phyloP scores from a whole-genome alignment of 768 basidiomycete genomes.

The Rhodosporidiobolus sp. region DNA sequence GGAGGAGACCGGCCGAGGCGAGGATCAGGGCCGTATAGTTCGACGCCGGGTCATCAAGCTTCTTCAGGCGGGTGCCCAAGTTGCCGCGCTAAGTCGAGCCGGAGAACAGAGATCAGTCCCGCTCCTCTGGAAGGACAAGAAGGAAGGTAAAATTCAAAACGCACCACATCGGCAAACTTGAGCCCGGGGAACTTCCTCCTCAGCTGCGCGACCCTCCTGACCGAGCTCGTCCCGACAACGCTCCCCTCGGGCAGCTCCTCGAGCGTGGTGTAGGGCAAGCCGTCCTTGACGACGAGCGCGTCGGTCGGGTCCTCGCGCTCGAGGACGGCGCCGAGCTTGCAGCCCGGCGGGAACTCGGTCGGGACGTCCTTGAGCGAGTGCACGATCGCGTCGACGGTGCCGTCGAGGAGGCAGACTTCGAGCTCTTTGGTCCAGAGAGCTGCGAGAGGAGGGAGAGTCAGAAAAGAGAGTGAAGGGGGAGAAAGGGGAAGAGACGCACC shows the following conservation, averaged over 20 bases:
- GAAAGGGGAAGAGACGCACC: constrained; percentile 41
- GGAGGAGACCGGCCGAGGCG: constrained; percentile 85
- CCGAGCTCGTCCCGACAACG: constrained; percentile 92
- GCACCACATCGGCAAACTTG: constrained; percentile 80
- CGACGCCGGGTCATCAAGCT: constrained; percentile 78
- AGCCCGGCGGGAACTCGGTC: constrained; percentile 77
- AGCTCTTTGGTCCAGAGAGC: constrained; percentile 94
- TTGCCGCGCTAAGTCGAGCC: constrained; percentile 46
- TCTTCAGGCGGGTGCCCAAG: constrained; percentile 84
- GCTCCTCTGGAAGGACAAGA: background rate
- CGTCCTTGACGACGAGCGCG: constrained; percentile 78
- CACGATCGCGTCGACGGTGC: constrained; percentile 81
- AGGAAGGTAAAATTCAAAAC: constrained; percentile 47
- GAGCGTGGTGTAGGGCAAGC: constrained; percentile 64
- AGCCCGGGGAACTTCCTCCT: constrained; percentile 71
- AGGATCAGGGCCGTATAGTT: constrained; percentile 85
- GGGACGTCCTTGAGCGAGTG: constrained; percentile 93
- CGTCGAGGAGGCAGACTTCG: constrained; percentile 72
- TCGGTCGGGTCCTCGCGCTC: constrained; percentile 87
- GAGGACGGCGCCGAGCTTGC: constrained; percentile 76
- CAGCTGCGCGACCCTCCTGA: constrained; percentile 85
- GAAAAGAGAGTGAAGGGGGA: background rate
- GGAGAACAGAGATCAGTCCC: background rate
- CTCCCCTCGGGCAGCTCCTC: constrained; percentile 81
- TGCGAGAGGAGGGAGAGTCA: constrained; percentile 37